These are phyloP conservation scores for Termitomyces sp. DNA, from an alignment of 768 basidiomycete species.

Conservation along the genomic window DNA sequence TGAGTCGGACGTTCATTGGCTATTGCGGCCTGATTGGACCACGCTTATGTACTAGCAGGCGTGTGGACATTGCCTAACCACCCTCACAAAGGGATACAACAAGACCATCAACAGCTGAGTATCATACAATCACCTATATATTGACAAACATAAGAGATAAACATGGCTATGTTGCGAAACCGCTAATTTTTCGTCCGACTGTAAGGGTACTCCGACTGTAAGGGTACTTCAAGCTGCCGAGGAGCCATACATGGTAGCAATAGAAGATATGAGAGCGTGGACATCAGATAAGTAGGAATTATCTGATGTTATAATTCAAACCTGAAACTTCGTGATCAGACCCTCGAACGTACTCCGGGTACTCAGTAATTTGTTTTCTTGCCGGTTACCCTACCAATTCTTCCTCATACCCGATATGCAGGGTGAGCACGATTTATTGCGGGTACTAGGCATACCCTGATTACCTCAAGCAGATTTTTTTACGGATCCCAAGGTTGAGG, in stretches of 20 bases:
- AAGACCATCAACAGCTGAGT: not conserved
- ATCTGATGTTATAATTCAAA: not conserved
- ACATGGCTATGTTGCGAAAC: not conserved
- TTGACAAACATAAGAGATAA: not conserved
- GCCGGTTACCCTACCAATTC: not conserved
- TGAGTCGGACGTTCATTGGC: not conserved
- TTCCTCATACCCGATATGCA: not conserved
- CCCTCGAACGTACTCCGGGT: not conserved
- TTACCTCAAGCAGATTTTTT: not conserved
- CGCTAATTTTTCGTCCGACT: not conserved
- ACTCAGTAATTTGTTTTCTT: too few relatives aligned
- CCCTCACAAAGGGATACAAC: not conserved
- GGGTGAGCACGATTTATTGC: not conserved
- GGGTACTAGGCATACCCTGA: not conserved
- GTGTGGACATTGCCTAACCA: too few relatives aligned
- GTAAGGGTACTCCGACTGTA: not conserved
- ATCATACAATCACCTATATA: not conserved
- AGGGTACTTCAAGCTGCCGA: not conserved
- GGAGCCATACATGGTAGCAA: not conserved
- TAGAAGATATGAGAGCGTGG: not conserved
- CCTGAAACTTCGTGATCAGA: not conserved
- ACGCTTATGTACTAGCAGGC: too few relatives aligned
- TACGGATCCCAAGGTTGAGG: not conserved
- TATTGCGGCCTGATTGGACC: too few relatives aligned
- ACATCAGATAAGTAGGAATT: not conserved